These are phyloP conservation scores for Hypoxylon rickii DNA, from an alignment of 495 filamentous ascomycete genomes.

Conservation along the genomic window DNA sequence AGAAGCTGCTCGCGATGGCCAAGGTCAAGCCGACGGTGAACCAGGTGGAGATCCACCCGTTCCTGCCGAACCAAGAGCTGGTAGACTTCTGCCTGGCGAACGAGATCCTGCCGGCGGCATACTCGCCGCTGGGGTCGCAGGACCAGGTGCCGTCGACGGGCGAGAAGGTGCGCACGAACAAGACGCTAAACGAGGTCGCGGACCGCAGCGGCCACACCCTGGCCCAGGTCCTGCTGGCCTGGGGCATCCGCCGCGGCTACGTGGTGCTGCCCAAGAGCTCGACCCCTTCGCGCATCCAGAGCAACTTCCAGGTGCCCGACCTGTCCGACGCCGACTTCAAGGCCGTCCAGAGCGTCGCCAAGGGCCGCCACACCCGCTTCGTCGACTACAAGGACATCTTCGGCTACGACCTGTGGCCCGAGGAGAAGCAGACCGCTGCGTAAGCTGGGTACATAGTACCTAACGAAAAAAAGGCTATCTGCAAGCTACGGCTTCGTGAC, in stretches of 20 bases:
- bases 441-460: not conserved
- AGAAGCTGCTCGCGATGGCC: slow-evolving; percentile 46
- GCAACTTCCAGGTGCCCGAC: slow-evolving; percentile 53
- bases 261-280: slow-evolving; percentile 60
- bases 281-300: slow-evolving; percentile 66
- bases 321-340: slow-evolving; percentile 47
- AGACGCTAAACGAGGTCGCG: slow-evolving; percentile 46
- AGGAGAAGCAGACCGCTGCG: slow-evolving; percentile 37
- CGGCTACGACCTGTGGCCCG: slow-evolving; percentile 56
- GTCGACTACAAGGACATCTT: slow-evolving; percentile 80
- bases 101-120: slow-evolving; percentile 68
- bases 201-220: slow-evolving; percentile 45
- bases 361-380: slow-evolving; percentile 64
- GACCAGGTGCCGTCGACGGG: slow-evolving; percentile 58
- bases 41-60: slow-evolving; percentile 58
- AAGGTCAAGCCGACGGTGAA: slow-evolving; percentile 53
- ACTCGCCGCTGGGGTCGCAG: slow-evolving; percentile 66
- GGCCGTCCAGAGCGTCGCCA: slow-evolving; percentile 47
- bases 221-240: slow-evolving; percentile 54
- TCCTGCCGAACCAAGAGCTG: slow-evolving; percentile 57
- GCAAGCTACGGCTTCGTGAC: too few species aligned
- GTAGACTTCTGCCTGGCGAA: slow-evolving; percentile 60
- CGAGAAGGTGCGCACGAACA: slow-evolving; percentile 49
- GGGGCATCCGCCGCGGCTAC: slow-evolving; percentile 49
- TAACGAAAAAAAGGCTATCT: too few species aligned